Evolutionary conservation across 768 basidiomycete species (phyloP).

Genomic region (Boletus sensibilis): DNA sequence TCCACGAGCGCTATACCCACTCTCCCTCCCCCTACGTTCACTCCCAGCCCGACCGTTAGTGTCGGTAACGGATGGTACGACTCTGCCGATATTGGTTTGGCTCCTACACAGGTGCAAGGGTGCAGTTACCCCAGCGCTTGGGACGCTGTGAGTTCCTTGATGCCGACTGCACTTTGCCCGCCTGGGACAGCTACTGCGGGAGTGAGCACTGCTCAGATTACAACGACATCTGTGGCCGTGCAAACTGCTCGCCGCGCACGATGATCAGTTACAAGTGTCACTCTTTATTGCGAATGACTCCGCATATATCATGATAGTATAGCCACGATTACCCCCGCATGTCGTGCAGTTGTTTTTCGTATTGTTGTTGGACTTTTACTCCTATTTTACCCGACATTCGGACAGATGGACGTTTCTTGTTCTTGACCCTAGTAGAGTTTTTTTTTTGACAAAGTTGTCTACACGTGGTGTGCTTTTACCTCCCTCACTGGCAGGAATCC

Average conservation of each 20-base stretch:
- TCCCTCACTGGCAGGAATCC: not conserved
- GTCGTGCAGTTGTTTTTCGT: not conserved
- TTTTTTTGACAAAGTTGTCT: not conserved
- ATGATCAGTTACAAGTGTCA: not conserved
- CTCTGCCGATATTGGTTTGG: conserved; percentile 46
- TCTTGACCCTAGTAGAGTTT: not conserved
- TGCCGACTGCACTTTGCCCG: conserved; percentile 48
- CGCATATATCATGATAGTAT: not conserved
- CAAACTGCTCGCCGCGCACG: conserved; percentile 8
- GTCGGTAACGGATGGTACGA: conserved; percentile 60
- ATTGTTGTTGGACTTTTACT: conserved; percentile 1
- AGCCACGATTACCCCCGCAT: not conserved
- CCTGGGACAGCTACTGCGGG: conserved; percentile 6
- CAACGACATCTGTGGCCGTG: not conserved
- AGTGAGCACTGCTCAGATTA: conserved; percentile 1
- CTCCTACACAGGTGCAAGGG: conserved; percentile 58
- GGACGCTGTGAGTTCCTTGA: conserved; percentile 50
- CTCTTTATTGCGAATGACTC: not conserved
- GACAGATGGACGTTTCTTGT: not conserved
- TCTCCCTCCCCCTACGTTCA: conserved; percentile 54
- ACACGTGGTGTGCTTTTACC: conserved; percentile 10
- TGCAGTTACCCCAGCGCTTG: conserved; percentile 67
- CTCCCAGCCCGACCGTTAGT: conserved; percentile 41
- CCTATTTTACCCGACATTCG: not conserved
- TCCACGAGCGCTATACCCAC: conserved; percentile 57